Evolutionary conservation across 2,329 filamentous ascomycete genomes (phyloP), one percentile per base, ranked within the genome.

Genomic region (Ceratocystis papillata): DNA sequence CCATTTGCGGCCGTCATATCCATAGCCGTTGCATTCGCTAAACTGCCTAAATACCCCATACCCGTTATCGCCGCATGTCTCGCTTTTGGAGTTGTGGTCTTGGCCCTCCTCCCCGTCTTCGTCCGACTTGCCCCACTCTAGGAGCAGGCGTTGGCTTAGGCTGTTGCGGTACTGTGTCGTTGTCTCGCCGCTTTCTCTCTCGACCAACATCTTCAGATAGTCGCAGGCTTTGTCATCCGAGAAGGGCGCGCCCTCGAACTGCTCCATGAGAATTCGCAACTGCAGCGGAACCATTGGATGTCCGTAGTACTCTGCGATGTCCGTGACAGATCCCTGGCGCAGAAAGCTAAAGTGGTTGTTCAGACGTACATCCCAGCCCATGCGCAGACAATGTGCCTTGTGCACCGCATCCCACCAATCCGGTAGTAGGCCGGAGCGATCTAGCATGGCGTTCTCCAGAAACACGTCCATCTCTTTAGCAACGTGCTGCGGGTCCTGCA

Each of bases 301-400:
- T n/a, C 33, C 59, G 25, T 62, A 62, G 59, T 45, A 12, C 12
- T 62, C 37, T 7, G 41, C 59, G 22, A 45, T 44, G 12, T 15
- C 45, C 5, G 20, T 41, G 10, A 41, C 59, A 25, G 33, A 44
- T 3, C n/a, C 17, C 8, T n/a, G 41, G n/a, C 20, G 41, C 20
- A 45, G n/a, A 20, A 62, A 62, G 33, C 59, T 44, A 33, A 30
- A 57, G 28, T 57, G 30, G 53, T 57, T 57, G 28, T 57, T 28
- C 2, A 30, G 2, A n/a, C 53, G 53, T 5, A 25, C 53, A 5
- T 57, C 53, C 53, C 53, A 57, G 22, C 53, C 53, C 8, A 57
- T 28, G 4, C 53, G 53, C 53, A 57, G 10, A 57, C 53, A 57
- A 12, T 57, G 53, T 5, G 53, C 53, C 53, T 17, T 57, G 28